Evolutionary conservation across 257 asterid species (phyloP), one percentile per base, ranked within the genome.

Genomic region (Plantago elongata): DNA sequence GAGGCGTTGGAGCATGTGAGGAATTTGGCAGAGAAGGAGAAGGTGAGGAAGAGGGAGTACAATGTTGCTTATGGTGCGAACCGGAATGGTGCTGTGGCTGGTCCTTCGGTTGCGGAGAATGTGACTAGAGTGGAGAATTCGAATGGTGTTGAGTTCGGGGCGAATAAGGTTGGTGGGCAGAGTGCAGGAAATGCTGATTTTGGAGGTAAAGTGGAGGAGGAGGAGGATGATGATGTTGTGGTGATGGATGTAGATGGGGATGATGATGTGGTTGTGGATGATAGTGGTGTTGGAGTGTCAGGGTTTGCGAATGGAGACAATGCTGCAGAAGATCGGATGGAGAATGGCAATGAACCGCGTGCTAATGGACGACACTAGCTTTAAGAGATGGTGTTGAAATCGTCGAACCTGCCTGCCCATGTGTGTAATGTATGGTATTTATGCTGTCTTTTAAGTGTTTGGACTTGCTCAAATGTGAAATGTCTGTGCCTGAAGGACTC

Each of bases 1-100:
- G 95, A 82, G 63, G 88, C 93, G 1, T 60, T 88, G 75, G 95
- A 82, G 54, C 83, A 79, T 17, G 78, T 86, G 7, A 81, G 87
- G 0, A 65, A 60, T 65, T 63, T 88, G 69, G 81, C 65, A 7
- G 74, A 76, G 9, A 79, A 69, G 84, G 89, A 91, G 69, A 83
- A 82, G 69, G 4, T 61, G 69, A 78, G 70, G 76, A 79, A 69
- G 73, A 84, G 81, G 62, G 86, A 77, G 56, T 43, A 12, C 1
- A 68, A 37, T 52, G 57, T 29, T 12, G 46, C 9, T 14, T 63
- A 50, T 46, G 54, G 30, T 67, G 55, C 51, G 43, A 62, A 57
- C 27, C 64, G 73, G 56, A 70, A 51, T 45, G 69, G 60, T 48
- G 62, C 16, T 4, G 61, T 34, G 9, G 62, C 40, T 1, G 40